These are phyloP conservation scores for Posidonia oceanica DNA, from an alignment of 116 monocot genomes.

Conservation along the genomic window DNA sequence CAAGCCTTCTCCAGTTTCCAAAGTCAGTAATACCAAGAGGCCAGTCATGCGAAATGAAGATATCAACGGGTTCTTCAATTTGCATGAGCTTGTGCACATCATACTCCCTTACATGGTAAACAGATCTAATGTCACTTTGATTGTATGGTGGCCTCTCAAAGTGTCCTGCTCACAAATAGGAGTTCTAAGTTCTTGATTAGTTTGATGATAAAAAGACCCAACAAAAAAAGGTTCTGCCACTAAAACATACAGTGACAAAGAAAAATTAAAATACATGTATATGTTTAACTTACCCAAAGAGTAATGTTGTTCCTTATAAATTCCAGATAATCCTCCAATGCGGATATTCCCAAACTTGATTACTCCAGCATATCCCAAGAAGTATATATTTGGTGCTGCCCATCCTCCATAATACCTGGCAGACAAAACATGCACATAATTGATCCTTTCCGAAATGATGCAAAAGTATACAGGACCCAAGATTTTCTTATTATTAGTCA, in stretches of 20 bases:
- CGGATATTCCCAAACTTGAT: conserved; percentile 82
- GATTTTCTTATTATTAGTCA: neutral
- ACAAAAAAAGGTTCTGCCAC: too few species aligned
- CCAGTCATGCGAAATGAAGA: conserved; percentile 98
- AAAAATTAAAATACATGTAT: neutral
- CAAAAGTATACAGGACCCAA: neutral
- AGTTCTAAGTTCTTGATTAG: neutral
- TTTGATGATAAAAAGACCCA: too few species aligned
- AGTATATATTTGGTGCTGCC: conserved; percentile 92
- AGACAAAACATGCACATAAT: neutral
- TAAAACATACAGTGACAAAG: neutral
- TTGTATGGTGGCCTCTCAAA: conserved; percentile 87
- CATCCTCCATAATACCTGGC: conserved; percentile 95
- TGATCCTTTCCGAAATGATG: neutral
- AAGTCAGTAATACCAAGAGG: conserved; percentile 91
- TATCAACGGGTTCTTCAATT: conserved; percentile 74
- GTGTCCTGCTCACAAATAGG: conserved; percentile 41
- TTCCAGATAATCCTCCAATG: conserved; percentile 90
- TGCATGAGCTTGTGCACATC: conserved; percentile 89
- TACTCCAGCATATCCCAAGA: conserved; percentile 78
- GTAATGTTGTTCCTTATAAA: conserved; percentile 60
- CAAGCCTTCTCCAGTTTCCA: conserved; percentile 72
- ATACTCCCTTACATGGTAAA: conserved; percentile 91
- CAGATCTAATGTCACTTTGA: conserved; percentile 62
- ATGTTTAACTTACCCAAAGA: conserved; percentile 41